phyloP scores from a whole-genome alignment of 352 stramenopile species.

The Blastocystis sp. region DNA sequence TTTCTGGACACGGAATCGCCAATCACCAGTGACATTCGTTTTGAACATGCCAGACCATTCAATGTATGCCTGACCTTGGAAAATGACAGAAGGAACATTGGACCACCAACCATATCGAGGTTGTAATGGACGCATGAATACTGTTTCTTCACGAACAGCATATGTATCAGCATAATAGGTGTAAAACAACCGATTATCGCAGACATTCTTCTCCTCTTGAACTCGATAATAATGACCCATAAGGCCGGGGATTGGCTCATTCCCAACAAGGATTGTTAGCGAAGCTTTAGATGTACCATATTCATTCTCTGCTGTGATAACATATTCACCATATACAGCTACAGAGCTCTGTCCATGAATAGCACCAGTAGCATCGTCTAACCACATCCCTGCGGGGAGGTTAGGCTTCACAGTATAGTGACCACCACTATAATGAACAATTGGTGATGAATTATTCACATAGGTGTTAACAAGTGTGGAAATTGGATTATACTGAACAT shows the following conservation, averaged over 20 bases:
- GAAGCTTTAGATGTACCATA: not conserved
- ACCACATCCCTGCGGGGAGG: not conserved
- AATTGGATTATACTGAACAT: too few species aligned
- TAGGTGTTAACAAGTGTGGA: not conserved
- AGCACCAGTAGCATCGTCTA: not conserved
- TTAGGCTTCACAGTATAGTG: not conserved
- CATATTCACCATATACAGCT: not conserved
- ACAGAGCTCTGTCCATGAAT: not conserved
- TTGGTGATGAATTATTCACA: not conserved
- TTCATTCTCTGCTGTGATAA: not conserved
- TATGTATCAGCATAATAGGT: not conserved
- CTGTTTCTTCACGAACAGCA: not conserved
- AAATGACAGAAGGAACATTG: not conserved
- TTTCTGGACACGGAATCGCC: not conserved
- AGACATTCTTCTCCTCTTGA: not conserved
- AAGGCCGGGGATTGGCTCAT: not conserved
- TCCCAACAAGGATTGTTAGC: not conserved
- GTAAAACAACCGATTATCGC: not conserved
- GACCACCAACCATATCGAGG: not conserved
- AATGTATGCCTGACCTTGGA: not conserved
- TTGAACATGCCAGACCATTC: not conserved
- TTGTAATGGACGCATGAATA: not conserved
- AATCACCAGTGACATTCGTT: not conserved
- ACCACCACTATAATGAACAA: not conserved
- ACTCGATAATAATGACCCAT: not conserved